A percentile compares a stretch with the other conserved stretches of the same genome.
phyloP scores from a whole-genome alignment of 2,329 filamentous ascomycete genomes.

The Passalora sequoiae region DNA sequence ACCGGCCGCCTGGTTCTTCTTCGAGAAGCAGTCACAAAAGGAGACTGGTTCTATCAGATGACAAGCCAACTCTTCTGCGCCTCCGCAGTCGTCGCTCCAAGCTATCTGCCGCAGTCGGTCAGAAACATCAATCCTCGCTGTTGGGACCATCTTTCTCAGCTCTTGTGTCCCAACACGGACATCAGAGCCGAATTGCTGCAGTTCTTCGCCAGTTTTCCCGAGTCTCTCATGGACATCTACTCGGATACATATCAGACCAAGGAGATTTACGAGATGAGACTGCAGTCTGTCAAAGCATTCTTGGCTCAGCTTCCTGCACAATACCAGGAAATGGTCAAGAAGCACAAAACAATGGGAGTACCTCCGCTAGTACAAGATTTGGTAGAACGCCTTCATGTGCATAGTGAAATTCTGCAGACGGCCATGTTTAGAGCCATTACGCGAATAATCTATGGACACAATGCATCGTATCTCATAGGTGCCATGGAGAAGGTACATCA shows the following conservation, averaged over 20 bases:
- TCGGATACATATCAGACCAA: slow-evolving; percentile 32
- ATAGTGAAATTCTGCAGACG: slow-evolving; percentile 49
- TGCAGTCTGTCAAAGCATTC: slow-evolving; percentile 20
- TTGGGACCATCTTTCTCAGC: slow-evolving; percentile 36
- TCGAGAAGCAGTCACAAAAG: slow-evolving; percentile 48
- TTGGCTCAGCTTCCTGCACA: slow-evolving; percentile 23
- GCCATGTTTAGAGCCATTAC: slow-evolving; percentile 51
- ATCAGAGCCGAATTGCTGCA: slow-evolving; percentile 38
- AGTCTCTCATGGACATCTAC: slow-evolving; percentile 37
- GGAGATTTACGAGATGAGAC: slow-evolving; percentile 35
- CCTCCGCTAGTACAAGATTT: slow-evolving; percentile 58
- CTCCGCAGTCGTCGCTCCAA: slow-evolving; percentile 41
- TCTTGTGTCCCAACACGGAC: slow-evolving; percentile 45
- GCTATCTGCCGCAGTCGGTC: slow-evolving; percentile 36
- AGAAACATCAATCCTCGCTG: slow-evolving; percentile 31
- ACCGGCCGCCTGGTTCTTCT: slow-evolving; percentile 51
- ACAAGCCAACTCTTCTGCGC: slow-evolving; percentile 62
- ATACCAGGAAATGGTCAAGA: slow-evolving; percentile 17
- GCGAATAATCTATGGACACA: slow-evolving; percentile 41
- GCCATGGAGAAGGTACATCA: slow-evolving; percentile 20
- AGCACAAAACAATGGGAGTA: slow-evolving; percentile 36
- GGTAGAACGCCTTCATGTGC: slow-evolving; percentile 42
- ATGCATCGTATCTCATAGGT: slow-evolving; percentile 8
- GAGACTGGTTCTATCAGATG: slow-evolving; percentile 60
- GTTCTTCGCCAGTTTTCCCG: slow-evolving; percentile 51